A percentile compares a stretch with the other conserved stretches of the same genome.
Conservation (phyloP, 805 yeast genomes). For the Pichia thaimueangensis region DNA sequence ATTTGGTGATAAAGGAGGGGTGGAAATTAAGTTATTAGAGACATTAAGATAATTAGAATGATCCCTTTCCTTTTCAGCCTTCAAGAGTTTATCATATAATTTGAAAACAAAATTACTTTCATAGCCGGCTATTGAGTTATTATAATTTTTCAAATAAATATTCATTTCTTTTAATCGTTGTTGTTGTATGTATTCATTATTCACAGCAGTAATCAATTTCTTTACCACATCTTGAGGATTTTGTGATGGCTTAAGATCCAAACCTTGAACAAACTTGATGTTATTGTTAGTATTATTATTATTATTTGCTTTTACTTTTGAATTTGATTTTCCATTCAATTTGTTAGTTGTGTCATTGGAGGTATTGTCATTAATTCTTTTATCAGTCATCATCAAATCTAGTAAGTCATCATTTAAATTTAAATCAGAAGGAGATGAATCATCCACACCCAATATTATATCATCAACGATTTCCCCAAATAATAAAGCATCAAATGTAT, state of each 20-base stretch:
- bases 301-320: neutral
- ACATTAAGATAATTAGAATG: neutral
- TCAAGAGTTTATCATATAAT: conserved; percentile 8
- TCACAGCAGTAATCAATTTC: conserved; percentile 46
- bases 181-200: conserved; percentile 54
- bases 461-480: conserved; percentile 33
- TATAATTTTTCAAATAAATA: conserved; percentile 47
- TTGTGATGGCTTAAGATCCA: conserved; percentile 52
- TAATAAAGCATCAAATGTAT: conserved; percentile 31
- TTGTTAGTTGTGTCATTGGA: conserved; percentile 4
- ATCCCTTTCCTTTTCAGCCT: neutral
- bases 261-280: conserved; percentile 28
- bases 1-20: neutral
- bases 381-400: conserved; percentile 21
- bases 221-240: conserved; percentile 51
- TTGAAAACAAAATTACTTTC: conserved; percentile 4
- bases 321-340: conserved; percentile 29
- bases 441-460: conserved; percentile 3
- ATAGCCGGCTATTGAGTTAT: conserved; percentile 14
- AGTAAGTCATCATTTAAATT: conserved; percentile 23
- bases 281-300: conserved; percentile 34
- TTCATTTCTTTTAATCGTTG: conserved; percentile 49
- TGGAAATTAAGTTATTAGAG: neutral
- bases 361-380: conserved; percentile 11
- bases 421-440: conserved; percentile 17